phyloP scores from a whole-genome alignment of 164 flowering plant genomes.

The Aristolochia californica region DNA sequence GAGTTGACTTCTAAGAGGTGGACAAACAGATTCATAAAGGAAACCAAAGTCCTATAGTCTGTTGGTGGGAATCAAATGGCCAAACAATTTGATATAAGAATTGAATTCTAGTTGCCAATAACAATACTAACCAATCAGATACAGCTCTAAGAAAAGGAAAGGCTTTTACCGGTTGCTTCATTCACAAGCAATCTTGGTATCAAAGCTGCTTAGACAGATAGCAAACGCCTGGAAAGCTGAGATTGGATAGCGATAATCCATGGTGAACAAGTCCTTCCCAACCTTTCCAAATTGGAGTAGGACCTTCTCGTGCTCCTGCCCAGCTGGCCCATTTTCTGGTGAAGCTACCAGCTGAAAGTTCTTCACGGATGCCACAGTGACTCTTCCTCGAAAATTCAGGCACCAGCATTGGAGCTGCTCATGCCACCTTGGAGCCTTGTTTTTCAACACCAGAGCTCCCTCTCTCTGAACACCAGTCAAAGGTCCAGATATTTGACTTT shows the following conservation, averaged over 20 bases:
- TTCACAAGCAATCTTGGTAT: constrained; percentile 79
- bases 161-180: constrained; percentile 14
- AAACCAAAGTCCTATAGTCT: too few species aligned
- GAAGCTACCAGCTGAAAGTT: constrained; percentile 67
- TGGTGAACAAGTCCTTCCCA: constrained; percentile 69
- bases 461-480: constrained; percentile 25
- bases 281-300: constrained; percentile 74
- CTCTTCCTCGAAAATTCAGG: constrained; percentile 67
- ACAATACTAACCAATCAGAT: too few species aligned
- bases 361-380: constrained; percentile 77
- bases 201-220: constrained; percentile 80
- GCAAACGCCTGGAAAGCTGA: constrained; percentile 80
- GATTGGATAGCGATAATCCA: constrained; percentile 72
- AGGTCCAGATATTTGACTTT: constrained; percentile 27
- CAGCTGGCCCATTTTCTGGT: constrained; percentile 29
- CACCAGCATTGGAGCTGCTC: constrained; percentile 89
- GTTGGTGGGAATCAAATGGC: too few species aligned
- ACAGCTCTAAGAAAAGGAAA: too few species aligned
- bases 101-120: too few species aligned
- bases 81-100: too few species aligned
- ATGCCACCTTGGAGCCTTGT: constrained; percentile 82
- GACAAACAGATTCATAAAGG: too few species aligned
- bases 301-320: constrained; percentile 51
- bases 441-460: constrained; percentile 38
- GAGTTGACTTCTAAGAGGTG: too few species aligned